Conservation (phyloP, 768 basidiomycete genomes). For the Coprinellus micaceus region DNA sequence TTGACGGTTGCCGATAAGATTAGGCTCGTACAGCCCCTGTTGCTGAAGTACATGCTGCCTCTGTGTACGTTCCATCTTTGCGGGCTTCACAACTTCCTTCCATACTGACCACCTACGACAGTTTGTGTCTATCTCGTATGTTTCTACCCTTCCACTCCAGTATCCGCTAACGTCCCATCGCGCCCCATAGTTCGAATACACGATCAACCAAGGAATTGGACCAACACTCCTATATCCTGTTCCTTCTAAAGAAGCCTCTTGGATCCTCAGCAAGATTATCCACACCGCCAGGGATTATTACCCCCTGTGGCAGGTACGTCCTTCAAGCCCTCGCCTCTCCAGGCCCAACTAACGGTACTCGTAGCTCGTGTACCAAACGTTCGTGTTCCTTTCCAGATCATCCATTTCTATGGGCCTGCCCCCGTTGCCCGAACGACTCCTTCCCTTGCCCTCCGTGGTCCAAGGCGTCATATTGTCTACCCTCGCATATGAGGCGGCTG, state of each 20-base stretch:
- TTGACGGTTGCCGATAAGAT: slow-evolving; percentile 76
- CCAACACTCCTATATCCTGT: slow-evolving; percentile 89
- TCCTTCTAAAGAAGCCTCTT: slow-evolving; percentile 56
- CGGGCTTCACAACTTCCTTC: neutral
- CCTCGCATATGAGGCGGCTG: slow-evolving; percentile 63
- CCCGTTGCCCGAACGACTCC: slow-evolving; percentile 62
- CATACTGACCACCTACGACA: slow-evolving; percentile 8
- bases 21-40: slow-evolving; percentile 72
- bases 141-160: slow-evolving; percentile 4
- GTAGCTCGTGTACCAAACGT: slow-evolving; percentile 84
- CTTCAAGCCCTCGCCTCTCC: too few species aligned
- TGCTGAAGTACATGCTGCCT: slow-evolving; percentile 88
- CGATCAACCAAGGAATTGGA: slow-evolving; percentile 90
- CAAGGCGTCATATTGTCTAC: slow-evolving; percentile 65
- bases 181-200: slow-evolving; percentile 72
- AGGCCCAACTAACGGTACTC: neutral
- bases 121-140: slow-evolving; percentile 46
- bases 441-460: slow-evolving; percentile 72
- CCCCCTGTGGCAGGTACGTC: slow-evolving; percentile 82
- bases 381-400: slow-evolving; percentile 91
- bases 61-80: slow-evolving; percentile 59
- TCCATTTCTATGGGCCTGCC: slow-evolving; percentile 84
- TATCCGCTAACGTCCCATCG: neutral
- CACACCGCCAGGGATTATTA: slow-evolving; percentile 89
- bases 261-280: slow-evolving; percentile 72